phyloP scores from a whole-genome alignment of 306 rosid genomes.

The Betula pendula region DNA sequence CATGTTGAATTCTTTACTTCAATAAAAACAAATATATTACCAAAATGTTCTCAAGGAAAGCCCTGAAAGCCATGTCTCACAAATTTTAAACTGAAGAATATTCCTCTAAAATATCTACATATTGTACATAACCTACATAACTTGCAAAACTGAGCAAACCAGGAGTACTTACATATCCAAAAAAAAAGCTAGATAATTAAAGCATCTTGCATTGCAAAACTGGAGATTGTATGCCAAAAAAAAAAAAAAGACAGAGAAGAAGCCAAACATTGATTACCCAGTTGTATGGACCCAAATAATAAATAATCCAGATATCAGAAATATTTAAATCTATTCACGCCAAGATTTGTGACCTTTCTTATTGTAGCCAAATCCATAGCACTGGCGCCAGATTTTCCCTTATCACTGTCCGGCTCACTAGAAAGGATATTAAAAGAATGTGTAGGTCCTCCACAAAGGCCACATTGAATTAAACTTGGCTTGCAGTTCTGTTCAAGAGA shows the following conservation, averaged over 20 bases:
- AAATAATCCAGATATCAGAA: slow-evolving; percentile 7
- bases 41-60: not conserved
- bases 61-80: not conserved
- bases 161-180: not conserved
- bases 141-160: not conserved
- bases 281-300: not conserved
- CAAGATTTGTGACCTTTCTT: slow-evolving; percentile 59
- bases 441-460: slow-evolving; percentile 55
- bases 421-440: slow-evolving; percentile 74
- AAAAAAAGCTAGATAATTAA: not conserved
- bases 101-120: not conserved
- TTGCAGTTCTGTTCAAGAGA: slow-evolving; percentile 44
- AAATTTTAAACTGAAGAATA: not conserved
- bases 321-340: slow-evolving; percentile 27
- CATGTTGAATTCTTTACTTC: not conserved
- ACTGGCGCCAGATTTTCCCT: slow-evolving; percentile 37
- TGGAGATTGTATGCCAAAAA: not conserved
- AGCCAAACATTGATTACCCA: not conserved
- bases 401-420: slow-evolving; percentile 43
- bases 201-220: not conserved
- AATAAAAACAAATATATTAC: not conserved
- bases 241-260: not conserved
- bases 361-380: slow-evolving; percentile 34
- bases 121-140: not conserved
- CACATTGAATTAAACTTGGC: slow-evolving; percentile 43